Evolutionary conservation across 345 rosid genomes (phyloP), one percentile per base, ranked within the genome.

Genomic region (Psidium guajava): DNA sequence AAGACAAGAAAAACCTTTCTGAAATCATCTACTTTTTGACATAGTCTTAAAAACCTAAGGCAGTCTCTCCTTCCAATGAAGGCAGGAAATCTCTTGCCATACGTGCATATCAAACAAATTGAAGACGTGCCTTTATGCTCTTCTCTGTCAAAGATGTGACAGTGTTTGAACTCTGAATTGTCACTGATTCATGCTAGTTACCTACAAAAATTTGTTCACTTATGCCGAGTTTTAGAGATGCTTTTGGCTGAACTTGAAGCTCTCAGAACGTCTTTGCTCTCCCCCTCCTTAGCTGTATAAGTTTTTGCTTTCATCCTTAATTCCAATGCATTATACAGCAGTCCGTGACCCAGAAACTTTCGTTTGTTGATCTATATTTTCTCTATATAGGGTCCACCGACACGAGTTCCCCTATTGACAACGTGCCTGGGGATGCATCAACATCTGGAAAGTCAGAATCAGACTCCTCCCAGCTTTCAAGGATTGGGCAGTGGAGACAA

Each of bases 371-470:
- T 55, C 14, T 40, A 57, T 56, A 28, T 51, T 18, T 49, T 83
- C 64, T 56, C 40, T 59, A 36, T 25, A 51, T 80, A 83, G 88
- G 80, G 3, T 6, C 53, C 27, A 25, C 13, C 36, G 86, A 86
- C 61, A 27, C 12, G 5, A 86, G 7, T 84, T 83, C 88, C 28
- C 82, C 82, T 14, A 24, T 59, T 12, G 49, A 84, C 57, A 69
- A 83, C 40, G 24, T 58, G 82, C 84, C 74, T 42, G 88, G 27
- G 25, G 91, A 88, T 54, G 82, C 92, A 59, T 89, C 91, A 47
- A 86, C 89, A 57, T 83, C 87, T 53, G 89, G 58, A 22, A 89
- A 87, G 74, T 82, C 88, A 51, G 82, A 57, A 64, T 77, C 90
- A 7, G 82, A 83, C 64, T 85, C 90, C 42, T 53, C 77, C 51